phyloP scores from a whole-genome alignment of 2,329 filamentous ascomycete species.

The Samsoniella hepiali region DNA sequence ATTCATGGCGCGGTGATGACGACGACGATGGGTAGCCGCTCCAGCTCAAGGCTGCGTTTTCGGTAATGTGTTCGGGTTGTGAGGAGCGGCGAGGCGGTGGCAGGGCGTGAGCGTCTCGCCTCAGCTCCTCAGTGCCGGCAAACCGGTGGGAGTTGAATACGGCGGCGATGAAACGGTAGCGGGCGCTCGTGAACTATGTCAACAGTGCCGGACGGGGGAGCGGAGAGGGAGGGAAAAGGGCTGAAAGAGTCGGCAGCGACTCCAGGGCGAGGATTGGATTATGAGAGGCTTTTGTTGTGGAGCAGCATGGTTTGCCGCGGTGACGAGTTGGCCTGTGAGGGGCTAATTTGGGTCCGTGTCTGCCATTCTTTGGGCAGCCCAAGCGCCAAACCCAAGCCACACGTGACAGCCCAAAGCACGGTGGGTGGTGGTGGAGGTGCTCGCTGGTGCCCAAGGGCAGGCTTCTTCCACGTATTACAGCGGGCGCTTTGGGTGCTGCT shows the following conservation, averaged over 20 bases:
- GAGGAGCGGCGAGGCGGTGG: constrained; percentile 12
- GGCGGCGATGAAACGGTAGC: not conserved
- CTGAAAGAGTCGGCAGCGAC: constrained; percentile 15
- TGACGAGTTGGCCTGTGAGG: not conserved
- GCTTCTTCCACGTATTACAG: not conserved
- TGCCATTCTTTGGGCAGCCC: not conserved
- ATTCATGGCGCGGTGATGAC: constrained; percentile 49
- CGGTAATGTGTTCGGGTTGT: constrained; percentile 3
- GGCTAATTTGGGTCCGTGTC: not conserved
- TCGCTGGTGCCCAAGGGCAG: not conserved
- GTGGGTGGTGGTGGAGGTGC: not conserved
- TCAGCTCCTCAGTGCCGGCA: not conserved
- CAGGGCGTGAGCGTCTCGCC: constrained; percentile 5
- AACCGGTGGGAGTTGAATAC: not conserved
- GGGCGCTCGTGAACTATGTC: not conserved
- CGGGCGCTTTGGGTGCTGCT: not conserved
- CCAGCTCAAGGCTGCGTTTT: constrained; percentile 13
- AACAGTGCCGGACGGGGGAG: not conserved
- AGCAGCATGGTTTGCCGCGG: constrained; percentile 15
- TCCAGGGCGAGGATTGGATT: constrained; percentile 14
- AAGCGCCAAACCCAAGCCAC: constrained; percentile 9
- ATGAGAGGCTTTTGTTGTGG: constrained; percentile 17
- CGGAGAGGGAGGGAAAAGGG: constrained; percentile 11
- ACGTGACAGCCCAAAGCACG: constrained; percentile 5
- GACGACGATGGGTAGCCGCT: constrained; percentile 8